Base-by-base conservation (phyloP, 805 yeast species). In the Candida michaelii region DNA sequence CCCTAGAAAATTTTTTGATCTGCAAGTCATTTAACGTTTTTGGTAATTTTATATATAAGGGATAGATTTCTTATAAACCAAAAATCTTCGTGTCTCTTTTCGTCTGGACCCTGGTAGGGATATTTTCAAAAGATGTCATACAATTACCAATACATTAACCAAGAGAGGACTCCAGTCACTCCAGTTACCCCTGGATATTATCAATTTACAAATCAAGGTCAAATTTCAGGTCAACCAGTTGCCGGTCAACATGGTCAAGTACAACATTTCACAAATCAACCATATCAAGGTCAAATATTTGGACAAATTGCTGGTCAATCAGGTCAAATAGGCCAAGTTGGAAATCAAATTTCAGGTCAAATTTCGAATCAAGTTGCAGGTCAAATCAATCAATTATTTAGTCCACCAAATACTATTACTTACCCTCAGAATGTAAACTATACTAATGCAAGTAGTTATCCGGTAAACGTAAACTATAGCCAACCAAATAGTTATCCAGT, bases 11-110 rank as follows among this genome's bases (percentile, higher is more conserved):
- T 10, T 21, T 21, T 19, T 15, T 34, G 37, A 34, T 34, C 37
- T 34, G 37, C 37, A 34, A 34, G 19, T 15, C 23, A 19, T 34
- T 34, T 34, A 34, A 14, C 37, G 37, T 14, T n/a, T 34, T 34
- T 21, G 37, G 37, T 23, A 34, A 21, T 34, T 33, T 34, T 34
- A 34, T 34, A 18, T 18, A 31, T 18, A 31, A n/a, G 15, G 10
- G 17, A 12, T 5, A 11, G 17, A 14, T 18, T 31, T n/a, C 6
- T 30, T 30, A 30, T 12, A 18, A 34, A 11, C 25, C 10, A 7
- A 10, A 10, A 5, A n/a, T 14, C 5, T n/a, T 19, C 19, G 15
- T 12, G 16, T 21, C 23, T 21, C 23, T 6, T 25, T 7, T 12
- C 13, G 11, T 12, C 29, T 25, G 29, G 36, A 19, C 27, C 27